phyloP scores from a whole-genome alignment of 129 eudicot species.

The Artemisia tridentata region DNA sequence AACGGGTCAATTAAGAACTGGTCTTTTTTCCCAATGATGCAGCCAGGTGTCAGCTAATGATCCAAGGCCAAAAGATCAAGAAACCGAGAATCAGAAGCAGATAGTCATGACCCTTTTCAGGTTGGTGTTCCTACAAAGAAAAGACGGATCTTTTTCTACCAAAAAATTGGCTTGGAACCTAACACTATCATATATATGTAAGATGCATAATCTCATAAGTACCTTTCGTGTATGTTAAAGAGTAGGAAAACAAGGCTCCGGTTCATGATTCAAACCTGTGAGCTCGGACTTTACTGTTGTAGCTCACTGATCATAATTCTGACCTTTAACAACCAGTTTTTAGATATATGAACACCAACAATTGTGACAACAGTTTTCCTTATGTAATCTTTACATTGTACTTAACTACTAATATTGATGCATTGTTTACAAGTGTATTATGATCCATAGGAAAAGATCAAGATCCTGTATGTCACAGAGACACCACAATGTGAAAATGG shows the following conservation, averaged over 20 bases:
- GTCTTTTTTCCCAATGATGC: slow-evolving; percentile 76
- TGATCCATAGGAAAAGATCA: slow-evolving; percentile 7
- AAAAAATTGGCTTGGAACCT: slow-evolving; percentile 31
- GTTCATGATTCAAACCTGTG: slow-evolving; percentile 37
- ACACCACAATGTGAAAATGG: neutral
- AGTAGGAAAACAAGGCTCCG: slow-evolving; percentile 27
- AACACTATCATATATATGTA: slow-evolving; percentile 30
- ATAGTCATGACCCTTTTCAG: slow-evolving; percentile 10
- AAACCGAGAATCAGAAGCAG: slow-evolving; percentile 20
- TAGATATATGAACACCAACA: slow-evolving; percentile 21
- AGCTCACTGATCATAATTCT: slow-evolving; percentile 31
- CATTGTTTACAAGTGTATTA: slow-evolving; percentile 9
- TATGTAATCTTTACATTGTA: slow-evolving; percentile 1
- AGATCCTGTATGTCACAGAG: neutral
- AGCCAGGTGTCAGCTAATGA: slow-evolving; percentile 68
- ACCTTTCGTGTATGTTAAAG: slow-evolving; percentile 1
- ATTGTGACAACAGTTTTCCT: neutral
- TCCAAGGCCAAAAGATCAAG: slow-evolving; percentile 1
- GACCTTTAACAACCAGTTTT: slow-evolving; percentile 25
- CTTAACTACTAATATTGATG: neutral
- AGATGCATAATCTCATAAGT: slow-evolving; percentile 23
- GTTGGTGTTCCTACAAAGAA: slow-evolving; percentile 24
- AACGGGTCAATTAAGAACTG: slow-evolving; percentile 50
- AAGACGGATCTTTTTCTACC: slow-evolving; percentile 12
- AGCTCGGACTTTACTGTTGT: slow-evolving; percentile 24